Conservation (phyloP, 2,329 filamentous ascomycete genomes). For the Stachybotrys chlorohalonatus region DNA sequence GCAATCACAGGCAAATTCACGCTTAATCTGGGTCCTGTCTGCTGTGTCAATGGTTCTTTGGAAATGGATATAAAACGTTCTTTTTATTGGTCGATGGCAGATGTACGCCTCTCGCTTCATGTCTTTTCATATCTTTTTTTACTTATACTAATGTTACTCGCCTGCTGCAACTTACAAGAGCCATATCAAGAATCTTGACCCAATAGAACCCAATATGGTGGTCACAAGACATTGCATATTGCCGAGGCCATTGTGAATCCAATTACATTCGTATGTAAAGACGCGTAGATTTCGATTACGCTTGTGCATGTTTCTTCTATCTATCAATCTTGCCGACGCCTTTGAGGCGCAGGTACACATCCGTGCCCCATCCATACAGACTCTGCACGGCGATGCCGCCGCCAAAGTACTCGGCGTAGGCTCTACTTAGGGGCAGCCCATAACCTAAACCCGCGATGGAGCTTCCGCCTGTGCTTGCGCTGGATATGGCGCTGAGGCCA, state of each 20-base stretch:
- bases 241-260: too few relatives aligned
- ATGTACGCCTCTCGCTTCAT: neutral
- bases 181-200: too few relatives aligned
- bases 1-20: neutral
- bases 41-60: neutral
- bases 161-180: neutral
- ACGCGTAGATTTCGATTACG: too few relatives aligned
- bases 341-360: conserved; percentile 58
- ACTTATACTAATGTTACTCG: neutral
- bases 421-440: conserved; percentile 78
- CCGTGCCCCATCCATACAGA: conserved; percentile 81
- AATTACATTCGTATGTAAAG: too few relatives aligned
- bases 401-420: conserved; percentile 97
- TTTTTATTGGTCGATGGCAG: neutral
- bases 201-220: too few relatives aligned
- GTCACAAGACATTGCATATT: too few relatives aligned
- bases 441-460: conserved; percentile 92
- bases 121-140: neutral
- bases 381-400: conserved; percentile 94
- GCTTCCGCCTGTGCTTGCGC: conserved; percentile 61
- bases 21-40: neutral
- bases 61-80: neutral
- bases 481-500: conserved; percentile 67
- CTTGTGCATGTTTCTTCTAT: conserved; percentile 1
- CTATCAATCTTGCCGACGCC: conserved; percentile 47